Conservation (phyloP, 1,284 basidiomycete species). For the Trichosporon inkin region DNA sequence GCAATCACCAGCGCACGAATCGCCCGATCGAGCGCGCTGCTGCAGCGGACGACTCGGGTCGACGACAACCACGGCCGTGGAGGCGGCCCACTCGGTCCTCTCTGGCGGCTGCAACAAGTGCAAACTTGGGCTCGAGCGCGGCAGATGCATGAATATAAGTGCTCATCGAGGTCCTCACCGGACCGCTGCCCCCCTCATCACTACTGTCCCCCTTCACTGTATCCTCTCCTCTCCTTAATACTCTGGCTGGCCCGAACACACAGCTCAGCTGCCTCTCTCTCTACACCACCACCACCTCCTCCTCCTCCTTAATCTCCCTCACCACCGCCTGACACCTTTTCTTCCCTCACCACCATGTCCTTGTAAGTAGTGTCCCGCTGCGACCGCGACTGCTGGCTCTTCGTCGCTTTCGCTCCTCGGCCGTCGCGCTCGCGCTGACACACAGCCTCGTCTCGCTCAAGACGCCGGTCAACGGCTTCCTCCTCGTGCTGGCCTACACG, state of each 20-base stretch:
- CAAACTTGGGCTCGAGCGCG: not conserved
- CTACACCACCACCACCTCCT: not conserved
- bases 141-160: not conserved
- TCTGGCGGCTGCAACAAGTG: no score
- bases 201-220: not conserved
- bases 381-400: no score
- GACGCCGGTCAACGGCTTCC: not conserved
- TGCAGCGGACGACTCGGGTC: no score
- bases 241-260: not conserved
- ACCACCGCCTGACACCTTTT: not conserved
- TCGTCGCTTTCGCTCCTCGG: not conserved
- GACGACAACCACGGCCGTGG: no score
- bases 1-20: no score
- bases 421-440: not conserved
- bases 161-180: not conserved
- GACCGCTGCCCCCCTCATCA: not conserved
- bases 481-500: conserved; percentile 19
- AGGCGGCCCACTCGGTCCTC: not conserved
- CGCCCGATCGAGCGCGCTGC: no score
- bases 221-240: not conserved
- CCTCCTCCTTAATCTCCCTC: not conserved
- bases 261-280: not conserved
- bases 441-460: conserved; percentile 11
- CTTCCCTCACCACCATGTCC: not conserved
- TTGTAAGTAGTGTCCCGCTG: conserved; percentile 9